A percentile compares a stretch with the other conserved stretches of the same genome.
These are phyloP conservation scores for Wickerhamomyces queroliae DNA, from an alignment of 805 yeast species.

Conservation along the genomic window DNA sequence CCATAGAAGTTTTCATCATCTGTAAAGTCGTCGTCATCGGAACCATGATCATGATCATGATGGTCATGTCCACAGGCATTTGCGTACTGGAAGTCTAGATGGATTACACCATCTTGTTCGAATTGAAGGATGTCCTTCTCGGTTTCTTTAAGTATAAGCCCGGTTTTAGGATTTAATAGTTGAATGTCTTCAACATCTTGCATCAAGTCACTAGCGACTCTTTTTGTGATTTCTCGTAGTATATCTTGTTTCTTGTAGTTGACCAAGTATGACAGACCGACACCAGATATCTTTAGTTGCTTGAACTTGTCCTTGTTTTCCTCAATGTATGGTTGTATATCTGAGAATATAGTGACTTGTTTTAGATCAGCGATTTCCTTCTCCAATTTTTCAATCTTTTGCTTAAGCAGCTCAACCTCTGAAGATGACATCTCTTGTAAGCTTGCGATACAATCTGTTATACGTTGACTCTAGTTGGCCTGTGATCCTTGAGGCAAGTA, in stretches of 20 bases:
- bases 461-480: no score
- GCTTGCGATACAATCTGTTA: no score
- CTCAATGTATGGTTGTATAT: conserved; percentile 18
- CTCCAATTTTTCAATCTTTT: conserved; percentile 12
- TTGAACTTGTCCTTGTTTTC: conserved; percentile 13
- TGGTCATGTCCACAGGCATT: background rate
- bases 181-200: conserved; percentile 12
- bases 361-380: conserved; percentile 17
- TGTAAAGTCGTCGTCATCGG: conserved; percentile 17
- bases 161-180: conserved; percentile 15
- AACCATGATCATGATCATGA: conserved; percentile 12
- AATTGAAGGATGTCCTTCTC: conserved; percentile 7
- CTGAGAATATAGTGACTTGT: conserved; percentile 19
- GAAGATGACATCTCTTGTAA: background rate
- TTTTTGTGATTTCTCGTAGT: conserved; percentile 10
- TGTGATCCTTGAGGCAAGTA: no score
- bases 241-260: conserved; percentile 12
- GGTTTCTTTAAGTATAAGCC: conserved; percentile 10
- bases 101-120: conserved; percentile 9
- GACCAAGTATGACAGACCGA: conserved; percentile 14
- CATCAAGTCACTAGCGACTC: conserved; percentile 18
- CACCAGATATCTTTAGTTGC: conserved; percentile 11
- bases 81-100: conserved; percentile 14
- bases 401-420: conserved; percentile 5
- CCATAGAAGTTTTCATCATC: conserved; percentile 21